Conservation (phyloP, 2,329 filamentous ascomycete species). For the Penicillium olsonii region DNA sequence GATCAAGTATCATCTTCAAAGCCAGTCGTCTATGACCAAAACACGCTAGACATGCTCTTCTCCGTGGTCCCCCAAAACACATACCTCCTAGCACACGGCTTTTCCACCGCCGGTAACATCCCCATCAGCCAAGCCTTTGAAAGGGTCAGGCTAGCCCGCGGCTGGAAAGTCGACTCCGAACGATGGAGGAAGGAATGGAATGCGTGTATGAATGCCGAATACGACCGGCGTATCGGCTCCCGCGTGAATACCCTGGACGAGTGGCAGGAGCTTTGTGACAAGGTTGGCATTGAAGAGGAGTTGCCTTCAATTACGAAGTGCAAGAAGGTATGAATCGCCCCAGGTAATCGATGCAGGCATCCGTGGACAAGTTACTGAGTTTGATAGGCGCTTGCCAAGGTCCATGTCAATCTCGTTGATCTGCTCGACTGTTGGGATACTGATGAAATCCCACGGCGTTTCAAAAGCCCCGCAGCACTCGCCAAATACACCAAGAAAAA, state of each 20-base stretch:
- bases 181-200: constrained; percentile 25
- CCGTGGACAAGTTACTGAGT: not conserved
- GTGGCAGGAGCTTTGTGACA: constrained; percentile 29
- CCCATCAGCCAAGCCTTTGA: constrained; percentile 24
- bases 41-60: not conserved
- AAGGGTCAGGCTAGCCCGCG: constrained; percentile 14
- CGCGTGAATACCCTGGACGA: constrained; percentile 13
- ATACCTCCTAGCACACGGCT: not conserved
- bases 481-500: constrained; percentile 17
- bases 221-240: constrained; percentile 18
- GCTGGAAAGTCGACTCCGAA: constrained; percentile 25
- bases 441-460: constrained; percentile 13
- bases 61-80: not conserved
- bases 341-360: no score
- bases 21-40: no score
- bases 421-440: constrained; percentile 27
- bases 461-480: constrained; percentile 10
- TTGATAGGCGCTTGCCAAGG: constrained; percentile 20
- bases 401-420: constrained; percentile 35
- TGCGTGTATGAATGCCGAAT: constrained; percentile 22
- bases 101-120: not conserved
- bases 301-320: constrained; percentile 29
- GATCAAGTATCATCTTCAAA: no score
- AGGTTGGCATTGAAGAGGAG: constrained; percentile 19
- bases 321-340: constrained; percentile 32